Evolutionary conservation across 805 yeast species (phyloP).

Genomic region (Candida ponderosae): DNA sequence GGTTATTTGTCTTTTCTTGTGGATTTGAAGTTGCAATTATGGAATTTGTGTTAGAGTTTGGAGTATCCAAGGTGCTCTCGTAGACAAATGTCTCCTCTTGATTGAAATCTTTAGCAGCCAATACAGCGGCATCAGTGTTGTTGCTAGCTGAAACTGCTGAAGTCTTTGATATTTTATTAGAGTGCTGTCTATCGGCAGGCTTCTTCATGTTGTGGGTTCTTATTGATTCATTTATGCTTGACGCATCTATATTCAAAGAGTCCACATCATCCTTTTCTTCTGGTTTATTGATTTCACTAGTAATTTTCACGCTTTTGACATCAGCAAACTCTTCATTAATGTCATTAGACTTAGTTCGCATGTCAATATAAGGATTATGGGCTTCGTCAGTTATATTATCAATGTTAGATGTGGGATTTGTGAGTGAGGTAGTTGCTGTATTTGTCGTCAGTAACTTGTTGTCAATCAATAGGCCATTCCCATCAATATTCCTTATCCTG

Average conservation of each 20-base stretch:
- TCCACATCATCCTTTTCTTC: not conserved
- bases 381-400: slow-evolving; percentile 6
- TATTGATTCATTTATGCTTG: slow-evolving; percentile 18
- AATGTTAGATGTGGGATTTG: slow-evolving; percentile 2
- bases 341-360: slow-evolving; percentile 1
- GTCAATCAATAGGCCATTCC: too few species aligned
- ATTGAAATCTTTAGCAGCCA: slow-evolving; percentile 79
- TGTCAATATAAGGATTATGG: too few species aligned
- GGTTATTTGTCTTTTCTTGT: not conserved
- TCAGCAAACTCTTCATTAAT: slow-evolving; percentile 1
- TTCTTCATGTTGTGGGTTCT: slow-evolving; percentile 14
- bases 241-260: slow-evolving; percentile 7
- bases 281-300: not conserved
- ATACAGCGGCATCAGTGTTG: slow-evolving; percentile 87
- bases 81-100: slow-evolving; percentile 96
- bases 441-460: too few species aligned
- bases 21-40: slow-evolving; percentile 1
- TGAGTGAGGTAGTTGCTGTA: too few species aligned
- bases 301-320: not conserved
- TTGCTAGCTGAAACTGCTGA: slow-evolving; percentile 94
- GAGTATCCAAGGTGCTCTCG: slow-evolving; percentile 36
- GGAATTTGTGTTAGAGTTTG: slow-evolving; percentile 8
- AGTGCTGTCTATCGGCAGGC: slow-evolving; percentile 11
- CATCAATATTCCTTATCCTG: too few species aligned
- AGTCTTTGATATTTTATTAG: slow-evolving; percentile 25